A percentile compares a stretch with the other conserved stretches of the same genome.
Evolutionary conservation across 2,329 filamentous ascomycete species (phyloP).

Genomic region (Aureobasidium melanogenum): DNA sequence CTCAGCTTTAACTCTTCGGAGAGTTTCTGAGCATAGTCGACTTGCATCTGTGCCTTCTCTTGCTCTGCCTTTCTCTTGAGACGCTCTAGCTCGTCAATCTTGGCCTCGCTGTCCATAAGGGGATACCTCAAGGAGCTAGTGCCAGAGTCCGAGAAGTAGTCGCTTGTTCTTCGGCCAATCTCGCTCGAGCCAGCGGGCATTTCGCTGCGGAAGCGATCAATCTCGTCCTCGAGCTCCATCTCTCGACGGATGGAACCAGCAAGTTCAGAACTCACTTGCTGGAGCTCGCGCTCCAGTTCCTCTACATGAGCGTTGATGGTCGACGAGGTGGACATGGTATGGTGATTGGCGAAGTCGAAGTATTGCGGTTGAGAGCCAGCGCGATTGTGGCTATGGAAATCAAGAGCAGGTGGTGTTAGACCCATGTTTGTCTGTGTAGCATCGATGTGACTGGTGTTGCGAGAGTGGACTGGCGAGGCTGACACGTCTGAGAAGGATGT

Average conservation of each 20-base stretch:
- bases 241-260: conserved; percentile 88
- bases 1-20: conserved; percentile 76
- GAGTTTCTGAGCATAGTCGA: conserved; percentile 76
- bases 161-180: conserved; percentile 72
- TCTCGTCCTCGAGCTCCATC: conserved; percentile 91
- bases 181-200: conserved; percentile 41
- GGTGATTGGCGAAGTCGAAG: conserved; percentile 40
- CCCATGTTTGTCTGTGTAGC: conserved; percentile 19
- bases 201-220: conserved; percentile 81
- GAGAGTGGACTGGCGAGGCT: conserved; percentile 48
- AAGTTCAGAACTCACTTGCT: conserved; percentile 85
- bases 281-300: conserved; percentile 89
- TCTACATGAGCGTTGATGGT: conserved; percentile 55
- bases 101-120: conserved; percentile 49
- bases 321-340: conserved; percentile 30
- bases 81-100: conserved; percentile 66
- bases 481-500: conserved; percentile 55
- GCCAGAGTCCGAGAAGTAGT: conserved; percentile 97
- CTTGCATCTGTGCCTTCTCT: conserved; percentile 76
- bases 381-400: conserved; percentile 43
- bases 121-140: conserved; percentile 74
- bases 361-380: conserved; percentile 30
- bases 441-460: conserved; percentile 26
- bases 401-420: conserved; percentile 38
- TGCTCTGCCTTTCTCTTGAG: conserved; percentile 79